These are phyloP conservation scores for Cryphonectria naterciae DNA, from an alignment of 2,329 filamentous ascomycete species.

Conservation along the genomic window DNA sequence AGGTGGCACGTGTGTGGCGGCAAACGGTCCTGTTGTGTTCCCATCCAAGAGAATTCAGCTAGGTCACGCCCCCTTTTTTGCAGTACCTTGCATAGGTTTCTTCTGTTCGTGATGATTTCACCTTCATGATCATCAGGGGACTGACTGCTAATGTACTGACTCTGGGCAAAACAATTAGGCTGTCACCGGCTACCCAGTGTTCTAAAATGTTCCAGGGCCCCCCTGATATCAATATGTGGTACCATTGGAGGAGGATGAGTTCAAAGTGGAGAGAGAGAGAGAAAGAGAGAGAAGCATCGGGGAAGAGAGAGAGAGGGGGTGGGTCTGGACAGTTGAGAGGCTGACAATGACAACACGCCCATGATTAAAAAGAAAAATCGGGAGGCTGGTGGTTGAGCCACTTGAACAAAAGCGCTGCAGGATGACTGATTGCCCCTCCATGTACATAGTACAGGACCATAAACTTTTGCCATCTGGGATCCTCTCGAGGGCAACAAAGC, in stretches of 20 bases:
- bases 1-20: not conserved
- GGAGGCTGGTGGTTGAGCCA: slow-evolving; percentile 5
- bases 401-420: not conserved
- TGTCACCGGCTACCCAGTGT: not conserved
- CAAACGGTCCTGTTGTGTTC: not conserved
- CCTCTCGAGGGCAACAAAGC: not conserved
- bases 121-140: not conserved
- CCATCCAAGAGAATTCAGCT: not conserved
- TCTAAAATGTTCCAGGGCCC: too few relatives aligned
- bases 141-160: not conserved
- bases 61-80: too few relatives aligned
- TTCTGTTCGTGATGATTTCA: too few relatives aligned
- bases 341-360: slow-evolving; percentile 1
- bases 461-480: not conserved
- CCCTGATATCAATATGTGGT: not conserved
- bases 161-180: not conserved
- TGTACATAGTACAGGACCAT: not conserved
- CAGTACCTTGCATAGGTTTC: too few relatives aligned
- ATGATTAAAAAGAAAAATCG: slow-evolving; percentile 8
- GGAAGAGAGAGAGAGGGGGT: not conserved
- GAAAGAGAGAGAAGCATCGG: not conserved
- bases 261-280: not conserved
- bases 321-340: not conserved
- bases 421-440: not conserved
- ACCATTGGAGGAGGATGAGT: not conserved